Evolutionary conservation across 129 eudicot genomes (phyloP), one percentile per base, ranked within the genome.

Genomic region (Deinandra increscens): DNA sequence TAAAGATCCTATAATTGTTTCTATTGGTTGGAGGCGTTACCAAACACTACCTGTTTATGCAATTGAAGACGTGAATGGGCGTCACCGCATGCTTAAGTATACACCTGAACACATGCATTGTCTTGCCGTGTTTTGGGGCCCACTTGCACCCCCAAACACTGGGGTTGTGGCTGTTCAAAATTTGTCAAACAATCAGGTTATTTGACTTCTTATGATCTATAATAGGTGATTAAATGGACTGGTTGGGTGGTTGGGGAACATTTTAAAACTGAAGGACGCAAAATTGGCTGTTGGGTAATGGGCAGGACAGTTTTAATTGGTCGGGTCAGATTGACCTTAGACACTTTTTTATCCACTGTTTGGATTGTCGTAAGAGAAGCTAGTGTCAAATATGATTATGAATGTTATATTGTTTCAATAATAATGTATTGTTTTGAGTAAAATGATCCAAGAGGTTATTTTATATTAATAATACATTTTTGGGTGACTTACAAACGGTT

Each of bases 51-150:
- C 98, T 19, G 64, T 92, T 48, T 92, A 92, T 76, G 96, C 96
- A 54, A 88, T 85, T 75, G 98, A 92, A 80, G 98, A 88, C 44
- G 82, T 53, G 5, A 88, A 88, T 80, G 91, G 95, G 14, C 87
- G 96, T n/a, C 80, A 76, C 63, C 89, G 99, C 56, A 93, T 93
- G 99, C 97, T 87, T 11, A 93, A 93, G 73, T 89, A 93, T 70
- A 93, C 99, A 62, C 97, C 97, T 45, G 97, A 93, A 63, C 99
- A 93, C 71, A 93, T 93, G 99, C 95, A 89, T 62, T 93, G 99
- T 66, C 85, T 93, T 71, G 99, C 99, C 58, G 87, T 87, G 99
- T 93, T 93, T 72, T 93, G 89, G 88, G 99, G 97, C 13, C 95
- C 97, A 19, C 97, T 93, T 81, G 99, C 97, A 18, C 99, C 97